phyloP scores from a whole-genome alignment of 2,329 filamentous ascomycete genomes.

The Aspergillus intermedius region DNA sequence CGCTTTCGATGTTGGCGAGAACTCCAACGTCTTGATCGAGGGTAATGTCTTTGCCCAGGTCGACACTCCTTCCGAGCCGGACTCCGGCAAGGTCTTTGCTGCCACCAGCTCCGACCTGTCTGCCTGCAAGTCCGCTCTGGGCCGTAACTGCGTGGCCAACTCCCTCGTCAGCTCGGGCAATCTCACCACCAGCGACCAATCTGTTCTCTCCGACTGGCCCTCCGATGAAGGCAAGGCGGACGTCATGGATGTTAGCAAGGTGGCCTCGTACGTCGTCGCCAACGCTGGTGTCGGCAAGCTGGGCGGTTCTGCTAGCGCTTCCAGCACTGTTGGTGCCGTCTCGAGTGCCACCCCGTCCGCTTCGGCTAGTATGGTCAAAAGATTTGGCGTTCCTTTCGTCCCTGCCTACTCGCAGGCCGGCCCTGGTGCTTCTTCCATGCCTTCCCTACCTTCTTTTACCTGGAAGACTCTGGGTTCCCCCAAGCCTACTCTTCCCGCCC shows the following conservation, averaged over 20 bases:
- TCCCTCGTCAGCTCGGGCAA: constrained; percentile 22
- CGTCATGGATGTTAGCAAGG: constrained; percentile 18
- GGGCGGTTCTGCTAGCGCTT: background rate
- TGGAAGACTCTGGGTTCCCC: constrained; percentile 8
- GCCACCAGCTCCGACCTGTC: constrained; percentile 13
- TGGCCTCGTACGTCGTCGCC: constrained; percentile 21
- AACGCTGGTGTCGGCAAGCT: constrained; percentile 28
- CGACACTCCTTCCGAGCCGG: constrained; percentile 28
- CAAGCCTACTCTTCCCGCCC: background rate
- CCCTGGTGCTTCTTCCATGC: constrained; percentile 7
- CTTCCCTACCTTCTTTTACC: constrained; percentile 6
- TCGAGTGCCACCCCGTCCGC: constrained; percentile 1
- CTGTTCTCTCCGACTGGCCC: constrained; percentile 25
- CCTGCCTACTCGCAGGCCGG: constrained; percentile 6
- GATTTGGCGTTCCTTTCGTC: constrained; percentile 1
- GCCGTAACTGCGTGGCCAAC: constrained; percentile 24
- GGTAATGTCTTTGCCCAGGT: constrained; percentile 43
- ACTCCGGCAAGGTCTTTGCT: constrained; percentile 24
- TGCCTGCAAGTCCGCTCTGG: constrained; percentile 19
- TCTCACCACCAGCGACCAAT: constrained; percentile 21
- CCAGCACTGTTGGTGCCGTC: constrained; percentile 3
- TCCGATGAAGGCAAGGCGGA: constrained; percentile 22
- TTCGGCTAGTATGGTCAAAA: constrained; percentile 7
- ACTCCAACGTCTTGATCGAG: constrained; percentile 34
- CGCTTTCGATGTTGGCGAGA: constrained; percentile 33